Conservation (phyloP, 768 basidiomycete species). For the Gymnopilus dilepis region DNA sequence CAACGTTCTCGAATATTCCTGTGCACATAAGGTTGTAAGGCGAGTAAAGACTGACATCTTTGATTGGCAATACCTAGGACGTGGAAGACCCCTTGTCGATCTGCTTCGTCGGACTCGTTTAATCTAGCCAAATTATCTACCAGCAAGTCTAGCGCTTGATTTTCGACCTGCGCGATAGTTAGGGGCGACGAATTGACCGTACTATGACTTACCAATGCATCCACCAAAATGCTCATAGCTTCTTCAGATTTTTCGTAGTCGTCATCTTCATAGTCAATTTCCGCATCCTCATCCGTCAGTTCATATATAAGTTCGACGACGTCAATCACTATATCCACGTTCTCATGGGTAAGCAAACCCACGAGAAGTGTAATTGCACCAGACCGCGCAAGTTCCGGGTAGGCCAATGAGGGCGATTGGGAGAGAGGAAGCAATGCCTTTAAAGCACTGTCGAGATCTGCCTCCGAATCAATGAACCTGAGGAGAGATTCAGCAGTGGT, state of each 20-base stretch:
- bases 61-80: slow-evolving; percentile 64
- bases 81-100: slow-evolving; percentile 91
- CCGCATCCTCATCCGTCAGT: slow-evolving; percentile 95
- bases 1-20: slow-evolving; percentile 93
- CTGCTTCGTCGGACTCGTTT: slow-evolving; percentile 91
- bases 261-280: slow-evolving; percentile 74
- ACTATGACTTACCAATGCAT: slow-evolving; percentile 64
- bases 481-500: slow-evolving; percentile 1
- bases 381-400: slow-evolving; percentile 86
- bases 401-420: slow-evolving; percentile 81
- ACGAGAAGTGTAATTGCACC: slow-evolving; percentile 73
- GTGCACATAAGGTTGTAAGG: slow-evolving; percentile 1
- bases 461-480: slow-evolving; percentile 99
- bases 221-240: slow-evolving; percentile 75
- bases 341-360: slow-evolving; percentile 93
- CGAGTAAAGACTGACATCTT: neutral
- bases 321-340: slow-evolving; percentile 96
- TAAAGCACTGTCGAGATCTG: slow-evolving; percentile 87
- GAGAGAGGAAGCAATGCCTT: slow-evolving; percentile 90
- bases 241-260: slow-evolving; percentile 62
- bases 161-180: slow-evolving; percentile 62
- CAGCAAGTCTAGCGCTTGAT: slow-evolving; percentile 84
- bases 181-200: slow-evolving; percentile 1
- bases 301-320: slow-evolving; percentile 92
- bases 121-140: slow-evolving; percentile 88